phyloP scores from a whole-genome alignment of 371 early-diverging fungal species.

The Sporodiniella umbellata region DNA sequence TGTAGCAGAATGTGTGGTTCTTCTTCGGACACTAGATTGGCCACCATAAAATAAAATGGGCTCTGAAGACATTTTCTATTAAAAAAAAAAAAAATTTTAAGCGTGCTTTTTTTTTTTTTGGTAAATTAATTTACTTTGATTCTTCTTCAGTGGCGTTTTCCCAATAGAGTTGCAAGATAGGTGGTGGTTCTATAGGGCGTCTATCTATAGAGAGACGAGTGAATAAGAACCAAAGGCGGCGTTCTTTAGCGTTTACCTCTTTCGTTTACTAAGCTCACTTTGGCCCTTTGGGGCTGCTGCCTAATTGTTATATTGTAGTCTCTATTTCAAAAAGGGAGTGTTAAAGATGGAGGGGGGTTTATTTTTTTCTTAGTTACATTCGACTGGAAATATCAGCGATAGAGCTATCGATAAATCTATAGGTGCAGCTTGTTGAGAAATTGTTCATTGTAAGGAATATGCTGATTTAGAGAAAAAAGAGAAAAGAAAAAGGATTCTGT shows the following conservation, averaged over 20 bases:
- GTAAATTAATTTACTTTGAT: conserved; percentile 42
- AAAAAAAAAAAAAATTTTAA: conserved; percentile 2
- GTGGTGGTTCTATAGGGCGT: conserved; percentile 48
- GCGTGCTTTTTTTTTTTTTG: conserved; percentile 6
- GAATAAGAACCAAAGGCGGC: too few relatives aligned
- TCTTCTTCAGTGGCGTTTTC: conserved; percentile 28
- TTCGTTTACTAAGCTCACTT: conserved; percentile 21
- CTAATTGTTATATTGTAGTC: conserved; percentile 9
- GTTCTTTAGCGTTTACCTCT: conserved; percentile 26
- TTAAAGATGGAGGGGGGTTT: background rate
- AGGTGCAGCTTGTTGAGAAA: conserved; percentile 27
- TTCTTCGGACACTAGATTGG: conserved; percentile 28
- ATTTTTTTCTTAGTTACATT: conserved; percentile 21
- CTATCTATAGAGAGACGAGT: conserved; percentile 17
- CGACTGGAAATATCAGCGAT: conserved; percentile 25
- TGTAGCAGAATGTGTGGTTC: conserved; percentile 6
- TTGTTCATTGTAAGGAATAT: conserved; percentile 1
- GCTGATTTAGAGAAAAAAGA: conserved; percentile 1
- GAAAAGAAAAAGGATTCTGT: conserved; percentile 8
- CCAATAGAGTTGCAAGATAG: conserved; percentile 41
- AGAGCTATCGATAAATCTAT: conserved; percentile 42
- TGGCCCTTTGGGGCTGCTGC: conserved; percentile 24
- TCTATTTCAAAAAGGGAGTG: background rate
- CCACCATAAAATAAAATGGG: conserved; percentile 45
- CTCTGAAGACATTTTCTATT: conserved; percentile 45